phyloP scores from a whole-genome alignment of 805 yeast species.

The Kuraishia floccosa region DNA sequence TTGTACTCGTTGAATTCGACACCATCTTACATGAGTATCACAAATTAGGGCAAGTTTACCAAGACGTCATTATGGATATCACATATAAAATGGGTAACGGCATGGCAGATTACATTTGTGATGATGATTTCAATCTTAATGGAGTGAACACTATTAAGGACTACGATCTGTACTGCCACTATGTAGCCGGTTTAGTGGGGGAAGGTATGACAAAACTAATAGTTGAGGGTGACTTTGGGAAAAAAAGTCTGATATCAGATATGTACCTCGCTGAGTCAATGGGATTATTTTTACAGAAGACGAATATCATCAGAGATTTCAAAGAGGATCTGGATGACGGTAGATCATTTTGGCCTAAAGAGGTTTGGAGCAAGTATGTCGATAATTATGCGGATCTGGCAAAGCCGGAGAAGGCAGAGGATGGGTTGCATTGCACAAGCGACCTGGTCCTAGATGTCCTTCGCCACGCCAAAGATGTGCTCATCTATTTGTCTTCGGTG shows the following conservation, averaged over 20 bases:
- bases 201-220: conserved; percentile 85
- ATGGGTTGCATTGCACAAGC: conserved; percentile 68
- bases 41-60: conserved; percentile 61
- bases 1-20: conserved; percentile 74
- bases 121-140: conserved; percentile 64
- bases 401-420: conserved; percentile 28
- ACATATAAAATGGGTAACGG: conserved; percentile 90
- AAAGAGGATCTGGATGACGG: conserved; percentile 87
- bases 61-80: conserved; percentile 67
- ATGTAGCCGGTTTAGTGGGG: conserved; percentile 97
- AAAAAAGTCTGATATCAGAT: conserved; percentile 36
- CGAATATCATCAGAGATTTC: conserved; percentile 92
- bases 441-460: conserved; percentile 75
- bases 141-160: conserved; percentile 76
- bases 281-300: conserved; percentile 94
- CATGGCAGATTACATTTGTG: conserved; percentile 86
- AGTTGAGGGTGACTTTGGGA: conserved; percentile 64
- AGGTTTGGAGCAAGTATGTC: conserved; percentile 84
- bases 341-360: conserved; percentile 93
- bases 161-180: conserved; percentile 87
- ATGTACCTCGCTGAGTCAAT: conserved; percentile 63
- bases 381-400: conserved; percentile 47
- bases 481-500: conserved; percentile 64
- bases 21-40: conserved; percentile 60
- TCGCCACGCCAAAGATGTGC: conserved; percentile 64